A percentile compares a stretch with the other conserved stretches of the same genome.
Evolutionary conservation across 164 flowering plant genomes (phyloP).

Genomic region (Hamamelis virginiana): DNA sequence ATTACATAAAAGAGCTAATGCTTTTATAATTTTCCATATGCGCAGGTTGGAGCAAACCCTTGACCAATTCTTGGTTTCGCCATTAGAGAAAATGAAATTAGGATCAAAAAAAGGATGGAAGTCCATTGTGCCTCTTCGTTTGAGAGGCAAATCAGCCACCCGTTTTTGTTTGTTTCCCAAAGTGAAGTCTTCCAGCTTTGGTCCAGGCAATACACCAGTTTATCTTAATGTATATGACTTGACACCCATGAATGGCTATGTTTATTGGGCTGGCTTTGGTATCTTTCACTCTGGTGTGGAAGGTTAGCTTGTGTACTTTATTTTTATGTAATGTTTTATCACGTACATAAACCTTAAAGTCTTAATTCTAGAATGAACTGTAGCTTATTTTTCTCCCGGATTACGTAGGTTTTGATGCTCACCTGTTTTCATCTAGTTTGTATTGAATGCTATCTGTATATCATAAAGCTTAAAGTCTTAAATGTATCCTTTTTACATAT

Average conservation of each 20-base stretch:
- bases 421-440: not conserved
- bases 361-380: not conserved
- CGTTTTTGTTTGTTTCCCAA: conserved; percentile 78
- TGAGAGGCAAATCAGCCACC: conserved; percentile 60
- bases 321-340: not conserved
- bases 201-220: conserved; percentile 72
- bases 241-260: conserved; percentile 91
- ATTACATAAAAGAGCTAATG: not conserved
- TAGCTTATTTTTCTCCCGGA: not conserved
- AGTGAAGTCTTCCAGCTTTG: conserved; percentile 52
- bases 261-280: conserved; percentile 95
- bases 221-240: conserved; percentile 95
- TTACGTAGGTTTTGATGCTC: not conserved
- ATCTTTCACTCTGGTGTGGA: conserved; percentile 97
- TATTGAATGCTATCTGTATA: not conserved
- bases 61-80: conserved; percentile 19
- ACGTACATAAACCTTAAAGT: not conserved
- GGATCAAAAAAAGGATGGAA: conserved; percentile 77
- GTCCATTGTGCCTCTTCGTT: conserved; percentile 48
- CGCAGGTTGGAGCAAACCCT: conserved; percentile 30
- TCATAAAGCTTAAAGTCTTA: too few relatives aligned
- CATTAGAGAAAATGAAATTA: conserved; percentile 46
- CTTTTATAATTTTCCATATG: conserved; percentile 2
- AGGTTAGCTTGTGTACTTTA: conserved; percentile 43
- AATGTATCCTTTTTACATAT: not conserved